Evolutionary conservation across 2,329 filamentous ascomycete species (phyloP).

Genomic region (Talaromyces sp.): DNA sequence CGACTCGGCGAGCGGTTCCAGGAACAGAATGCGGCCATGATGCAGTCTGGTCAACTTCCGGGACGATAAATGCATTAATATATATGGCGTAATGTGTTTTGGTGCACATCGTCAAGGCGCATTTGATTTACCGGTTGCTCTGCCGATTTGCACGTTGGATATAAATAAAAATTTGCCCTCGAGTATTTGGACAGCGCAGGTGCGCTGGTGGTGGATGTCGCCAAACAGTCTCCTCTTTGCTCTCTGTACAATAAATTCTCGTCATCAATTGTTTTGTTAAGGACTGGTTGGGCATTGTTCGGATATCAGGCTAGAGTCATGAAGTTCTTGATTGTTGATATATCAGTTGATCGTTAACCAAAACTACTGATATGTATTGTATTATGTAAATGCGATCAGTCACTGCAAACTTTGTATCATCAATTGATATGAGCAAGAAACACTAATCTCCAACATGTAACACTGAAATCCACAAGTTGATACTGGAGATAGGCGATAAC

Average conservation of each 20-base stretch:
- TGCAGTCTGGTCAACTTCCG: constrained; percentile 52
- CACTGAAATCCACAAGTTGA: too few species aligned
- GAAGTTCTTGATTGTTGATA: neutral
- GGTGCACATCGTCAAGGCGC: too few species aligned
- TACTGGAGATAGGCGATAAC: too few species aligned
- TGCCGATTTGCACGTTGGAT: too few species aligned
- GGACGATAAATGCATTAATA: constrained; percentile 27
- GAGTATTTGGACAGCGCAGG: too few species aligned
- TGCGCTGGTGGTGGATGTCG: neutral
- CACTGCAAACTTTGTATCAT: too few species aligned
- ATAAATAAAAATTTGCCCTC: too few species aligned
- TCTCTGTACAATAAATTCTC: constrained; percentile 7
- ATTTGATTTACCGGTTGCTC: too few species aligned
- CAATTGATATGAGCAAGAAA: too few species aligned
- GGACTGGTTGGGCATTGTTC: neutral
- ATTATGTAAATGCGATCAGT: too few species aligned
- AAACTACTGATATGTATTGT: too few species aligned
- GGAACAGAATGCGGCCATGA: constrained; percentile 65
- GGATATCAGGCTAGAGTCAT: neutral
- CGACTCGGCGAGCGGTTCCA: constrained; percentile 88
- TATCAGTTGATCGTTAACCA: neutral
- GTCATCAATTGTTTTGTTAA: neutral
- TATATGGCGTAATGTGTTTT: neutral
- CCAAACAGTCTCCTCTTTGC: neutral
- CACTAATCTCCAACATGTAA: too few species aligned